Conservation (phyloP, 2,329 filamentous ascomycete genomes). For the Beauveria sp. region DNA sequence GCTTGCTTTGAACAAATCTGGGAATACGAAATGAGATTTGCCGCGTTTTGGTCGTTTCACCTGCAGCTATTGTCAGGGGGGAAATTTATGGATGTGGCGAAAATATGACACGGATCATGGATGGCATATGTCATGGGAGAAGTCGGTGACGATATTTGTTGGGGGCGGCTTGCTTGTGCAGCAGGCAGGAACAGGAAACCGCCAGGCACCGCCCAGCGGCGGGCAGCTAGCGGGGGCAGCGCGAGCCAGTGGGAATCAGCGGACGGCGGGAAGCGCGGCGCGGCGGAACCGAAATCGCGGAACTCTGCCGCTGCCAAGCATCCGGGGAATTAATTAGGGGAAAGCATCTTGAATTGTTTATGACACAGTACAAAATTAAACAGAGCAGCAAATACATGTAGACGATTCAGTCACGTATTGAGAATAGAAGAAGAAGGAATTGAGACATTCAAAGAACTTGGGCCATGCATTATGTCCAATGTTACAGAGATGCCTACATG, state of each 20-base stretch:
- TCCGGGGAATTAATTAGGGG: neutral
- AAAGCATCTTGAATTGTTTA: neutral
- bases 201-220: neutral
- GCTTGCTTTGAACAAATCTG: neutral
- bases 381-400: neutral
- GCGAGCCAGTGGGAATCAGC: neutral
- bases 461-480: too few relatives aligned
- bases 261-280: neutral
- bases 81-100: neutral
- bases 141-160: conserved; percentile 11
- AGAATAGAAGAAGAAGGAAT: too few relatives aligned
- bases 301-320: neutral
- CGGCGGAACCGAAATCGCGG: neutral
- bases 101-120: conserved; percentile 1
- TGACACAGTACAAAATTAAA: neutral
- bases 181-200: neutral
- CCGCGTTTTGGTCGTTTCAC: neutral
- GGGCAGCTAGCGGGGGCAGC: neutral
- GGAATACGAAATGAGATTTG: neutral
- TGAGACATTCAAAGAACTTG: too few relatives aligned
- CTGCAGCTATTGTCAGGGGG: neutral
- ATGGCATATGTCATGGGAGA: neutral
- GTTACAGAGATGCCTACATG: too few relatives aligned
- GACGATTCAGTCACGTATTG: too few relatives aligned
- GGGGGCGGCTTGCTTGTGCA: neutral